These are phyloP conservation scores for Calonectria leucothoes DNA, from an alignment of 2,329 filamentous ascomycete genomes.

Conservation along the genomic window DNA sequence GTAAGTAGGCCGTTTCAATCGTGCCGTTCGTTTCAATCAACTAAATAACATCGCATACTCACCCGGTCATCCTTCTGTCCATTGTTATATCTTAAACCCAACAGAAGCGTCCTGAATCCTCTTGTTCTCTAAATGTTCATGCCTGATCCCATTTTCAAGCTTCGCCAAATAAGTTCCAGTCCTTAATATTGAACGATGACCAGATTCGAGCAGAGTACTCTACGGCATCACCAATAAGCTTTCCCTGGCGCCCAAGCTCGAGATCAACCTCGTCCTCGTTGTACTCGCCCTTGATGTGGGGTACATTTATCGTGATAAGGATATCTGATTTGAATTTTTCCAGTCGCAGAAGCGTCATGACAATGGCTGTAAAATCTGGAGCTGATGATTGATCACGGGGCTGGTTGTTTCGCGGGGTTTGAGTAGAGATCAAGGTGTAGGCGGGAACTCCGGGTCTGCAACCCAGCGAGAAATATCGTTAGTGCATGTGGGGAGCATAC, in stretches of 20 bases:
- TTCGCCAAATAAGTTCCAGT: conserved; percentile 79
- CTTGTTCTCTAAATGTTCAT: neutral
- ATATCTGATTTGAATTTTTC: conserved; percentile 83
- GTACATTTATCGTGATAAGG: conserved; percentile 88
- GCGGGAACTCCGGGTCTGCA: conserved; percentile 62
- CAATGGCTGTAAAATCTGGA: conserved; percentile 77
- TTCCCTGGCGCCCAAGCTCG: conserved; percentile 72
- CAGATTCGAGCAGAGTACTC: conserved; percentile 77
- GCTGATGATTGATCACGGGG: conserved; percentile 51
- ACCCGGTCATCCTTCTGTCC: neutral
- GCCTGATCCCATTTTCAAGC: conserved; percentile 20
- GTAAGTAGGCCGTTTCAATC: conserved; percentile 6
- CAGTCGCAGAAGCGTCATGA: conserved; percentile 82
- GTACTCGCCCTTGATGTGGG: conserved; percentile 81
- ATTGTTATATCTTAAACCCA: neutral
- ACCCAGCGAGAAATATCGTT: conserved; percentile 40
- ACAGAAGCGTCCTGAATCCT: neutral
- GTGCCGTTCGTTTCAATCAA: conserved; percentile 11
- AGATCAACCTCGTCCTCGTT: conserved; percentile 78
- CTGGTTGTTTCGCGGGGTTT: conserved; percentile 57
- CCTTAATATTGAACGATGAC: conserved; percentile 80
- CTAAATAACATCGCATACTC: neutral
- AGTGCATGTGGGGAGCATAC: neutral
- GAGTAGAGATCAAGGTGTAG: conserved; percentile 77
- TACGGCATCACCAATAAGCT: conserved; percentile 75